Percentiles rank a stretch among this genome's conserved stretches.
Evolutionary conservation across 129 eudicot genomes (phyloP).

Genomic region (Helianthus tuberosus): DNA sequence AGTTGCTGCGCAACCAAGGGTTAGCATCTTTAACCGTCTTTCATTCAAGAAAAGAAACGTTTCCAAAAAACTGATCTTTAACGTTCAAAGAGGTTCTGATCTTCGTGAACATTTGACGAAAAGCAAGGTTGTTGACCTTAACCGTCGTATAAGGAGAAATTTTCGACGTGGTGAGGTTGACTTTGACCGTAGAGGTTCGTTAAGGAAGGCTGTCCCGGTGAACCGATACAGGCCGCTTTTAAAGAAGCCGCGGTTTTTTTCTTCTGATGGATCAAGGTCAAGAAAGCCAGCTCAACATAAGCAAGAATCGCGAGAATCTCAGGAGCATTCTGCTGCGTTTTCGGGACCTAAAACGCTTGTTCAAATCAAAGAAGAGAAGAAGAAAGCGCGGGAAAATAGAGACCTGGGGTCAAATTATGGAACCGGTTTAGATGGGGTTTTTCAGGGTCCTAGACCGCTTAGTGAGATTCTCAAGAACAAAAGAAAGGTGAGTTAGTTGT

Average conservation of each 20-base stretch:
- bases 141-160: conserved; percentile 27
- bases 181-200: conserved; percentile 27
- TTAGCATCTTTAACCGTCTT: conserved; percentile 30
- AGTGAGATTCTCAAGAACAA: conserved; percentile 52
- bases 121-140: conserved; percentile 32
- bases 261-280: conserved; percentile 34
- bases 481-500: conserved; percentile 32
- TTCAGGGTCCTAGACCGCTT: conserved; percentile 63
- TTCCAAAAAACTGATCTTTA: conserved; percentile 13
- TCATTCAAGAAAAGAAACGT: conserved; percentile 40
- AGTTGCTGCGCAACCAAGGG: conserved; percentile 32
- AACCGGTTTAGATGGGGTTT: conserved; percentile 29
- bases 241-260: conserved; percentile 30
- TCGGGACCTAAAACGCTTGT: conserved; percentile 58
- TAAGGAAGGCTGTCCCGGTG: conserved; percentile 24
- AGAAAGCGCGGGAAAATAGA: conserved; percentile 25
- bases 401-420: conserved; percentile 11
- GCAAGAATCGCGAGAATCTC: neutral
- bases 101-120: conserved; percentile 53
- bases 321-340: conserved; percentile 32
- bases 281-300: conserved; percentile 26
- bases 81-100: conserved; percentile 37
- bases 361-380: conserved; percentile 58
- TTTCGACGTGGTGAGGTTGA: conserved; percentile 23
- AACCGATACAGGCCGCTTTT: conserved; percentile 21